These are phyloP conservation scores for Vitis hybrid DNA, from an alignment of 177 flowering plant species.

Conservation along the genomic window DNA sequence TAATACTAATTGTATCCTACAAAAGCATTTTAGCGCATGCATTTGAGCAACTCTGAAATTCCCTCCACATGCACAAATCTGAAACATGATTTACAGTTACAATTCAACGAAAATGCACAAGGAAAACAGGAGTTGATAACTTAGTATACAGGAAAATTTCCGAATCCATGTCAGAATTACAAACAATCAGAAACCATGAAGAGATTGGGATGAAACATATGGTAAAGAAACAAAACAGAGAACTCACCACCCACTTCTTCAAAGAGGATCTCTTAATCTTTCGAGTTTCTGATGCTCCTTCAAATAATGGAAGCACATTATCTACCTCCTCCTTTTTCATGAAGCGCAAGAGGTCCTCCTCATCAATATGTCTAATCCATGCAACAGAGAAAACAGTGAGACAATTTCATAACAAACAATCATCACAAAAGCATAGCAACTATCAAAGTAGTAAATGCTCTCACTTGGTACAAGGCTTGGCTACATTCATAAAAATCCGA, in stretches of 20 bases:
- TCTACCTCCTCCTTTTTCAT: slow-evolving; percentile 67
- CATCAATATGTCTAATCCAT: slow-evolving; percentile 61
- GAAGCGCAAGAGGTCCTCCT: slow-evolving; percentile 75
- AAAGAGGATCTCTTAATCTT: slow-evolving; percentile 56
- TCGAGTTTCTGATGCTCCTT: slow-evolving; percentile 65
- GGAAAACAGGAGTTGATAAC: too few relatives aligned
- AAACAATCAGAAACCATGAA: background rate
- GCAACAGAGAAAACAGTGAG: slow-evolving; percentile 1
- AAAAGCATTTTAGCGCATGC: too few relatives aligned
- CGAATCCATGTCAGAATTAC: background rate
- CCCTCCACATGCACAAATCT: background rate
- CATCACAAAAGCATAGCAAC: background rate
- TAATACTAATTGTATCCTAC: too few relatives aligned
- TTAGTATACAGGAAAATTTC: too few relatives aligned
- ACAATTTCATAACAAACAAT: background rate
- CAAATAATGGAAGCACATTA: slow-evolving; percentile 55
- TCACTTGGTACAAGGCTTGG: too few relatives aligned
- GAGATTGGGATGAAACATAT: background rate
- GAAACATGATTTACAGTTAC: too few relatives aligned
- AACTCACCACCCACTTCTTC: slow-evolving; percentile 79
- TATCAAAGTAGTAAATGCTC: background rate
- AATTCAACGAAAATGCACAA: too few relatives aligned
- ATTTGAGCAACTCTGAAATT: too few relatives aligned
- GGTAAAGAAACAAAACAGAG: background rate
- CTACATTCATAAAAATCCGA: too few relatives aligned